phyloP scores from a whole-genome alignment of 2,329 filamentous ascomycete species.

The Phyllosticta ampelicida region DNA sequence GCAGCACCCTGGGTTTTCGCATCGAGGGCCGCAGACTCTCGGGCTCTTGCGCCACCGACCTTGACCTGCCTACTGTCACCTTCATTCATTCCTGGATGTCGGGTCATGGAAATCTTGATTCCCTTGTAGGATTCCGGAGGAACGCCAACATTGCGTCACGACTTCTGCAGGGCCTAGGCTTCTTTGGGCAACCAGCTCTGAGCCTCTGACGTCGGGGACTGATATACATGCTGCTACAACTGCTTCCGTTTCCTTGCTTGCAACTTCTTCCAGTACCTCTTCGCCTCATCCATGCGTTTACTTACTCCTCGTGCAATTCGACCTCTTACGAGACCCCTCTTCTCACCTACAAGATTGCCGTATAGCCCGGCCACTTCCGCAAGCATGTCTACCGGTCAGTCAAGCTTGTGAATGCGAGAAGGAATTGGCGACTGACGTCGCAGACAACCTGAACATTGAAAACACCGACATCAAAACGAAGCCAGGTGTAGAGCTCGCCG shows the following conservation, averaged over 20 bases:
- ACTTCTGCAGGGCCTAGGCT: slow-evolving; percentile 1
- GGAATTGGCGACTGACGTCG: neutral
- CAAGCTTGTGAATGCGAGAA: neutral
- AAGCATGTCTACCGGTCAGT: slow-evolving; percentile 23
- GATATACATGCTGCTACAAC: neutral
- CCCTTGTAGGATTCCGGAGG: neutral
- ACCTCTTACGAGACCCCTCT: neutral
- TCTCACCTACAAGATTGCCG: neutral
- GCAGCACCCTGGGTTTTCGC: neutral
- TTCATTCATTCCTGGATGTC: neutral
- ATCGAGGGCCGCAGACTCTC: neutral
- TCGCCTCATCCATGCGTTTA: neutral
- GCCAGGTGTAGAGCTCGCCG: slow-evolving; percentile 40
- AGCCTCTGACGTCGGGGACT: slow-evolving; percentile 1
- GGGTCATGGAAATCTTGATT: neutral
- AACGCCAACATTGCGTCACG: slow-evolving; percentile 7
- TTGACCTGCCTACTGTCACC: neutral
- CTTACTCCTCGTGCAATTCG: neutral
- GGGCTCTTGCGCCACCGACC: neutral
- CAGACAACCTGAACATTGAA: slow-evolving; percentile 35
- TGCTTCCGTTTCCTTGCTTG: neutral
- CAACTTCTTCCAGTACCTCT: neutral
- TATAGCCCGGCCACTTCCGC: slow-evolving; percentile 5
- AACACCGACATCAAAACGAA: slow-evolving; percentile 45
- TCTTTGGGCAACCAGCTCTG: slow-evolving; percentile 3